Base-by-base conservation (phyloP, 208 protist genomes). In the Leishmania major region DNA sequence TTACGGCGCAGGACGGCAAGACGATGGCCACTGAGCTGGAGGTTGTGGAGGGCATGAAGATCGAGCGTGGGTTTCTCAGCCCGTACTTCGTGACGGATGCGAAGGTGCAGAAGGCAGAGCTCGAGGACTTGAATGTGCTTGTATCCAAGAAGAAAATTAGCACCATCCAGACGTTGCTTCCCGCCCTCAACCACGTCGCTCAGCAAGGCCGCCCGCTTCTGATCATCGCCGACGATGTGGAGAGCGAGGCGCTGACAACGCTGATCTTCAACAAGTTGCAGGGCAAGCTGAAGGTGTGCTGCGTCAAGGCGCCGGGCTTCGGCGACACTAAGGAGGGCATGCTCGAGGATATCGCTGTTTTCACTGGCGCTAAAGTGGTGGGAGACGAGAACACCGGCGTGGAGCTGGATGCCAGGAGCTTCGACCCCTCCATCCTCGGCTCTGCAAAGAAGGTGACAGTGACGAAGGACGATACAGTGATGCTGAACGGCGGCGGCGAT, bases 171-270 rank as follows among this genome's bases (percentile, higher is more conserved):
- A 81, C 91, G 47, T 90, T 99, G 53, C 84, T 99, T 13, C 96
- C 97, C 69, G 88, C 91, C 49, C 90, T 99, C 35, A 98, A 99
- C 84, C 83, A 97, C 83, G 92, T 98, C 7, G 90, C 86, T 31
- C 84, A 89, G 71, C 87, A 86, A 35, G 89, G 94, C 67, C 94
- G 92, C 80, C 98, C 99, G 81, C 93, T 99, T 40, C 84, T 99
- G 62, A 99, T 99, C 89, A 99, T 99, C 79, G 99, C 99, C 78
- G 99, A 99, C 84, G 98, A 99, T 86, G 92, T 99, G 81, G 99
- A 99, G 80, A 94, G 95, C 78, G 99, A 99, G 89, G 99, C 99
- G 11, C 94, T 98, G 83, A 94, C 93, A 75, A 96, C 94, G 72
- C 85, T 98, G 51, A 93, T 97, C 80, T 91, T 96, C 86, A 98